Percentiles rank a stretch among this genome's conserved stretches.
These are phyloP conservation scores for Cystobasidium slooffiae DNA, from an alignment of 1,284 basidiomycete genomes.

Conservation along the genomic window DNA sequence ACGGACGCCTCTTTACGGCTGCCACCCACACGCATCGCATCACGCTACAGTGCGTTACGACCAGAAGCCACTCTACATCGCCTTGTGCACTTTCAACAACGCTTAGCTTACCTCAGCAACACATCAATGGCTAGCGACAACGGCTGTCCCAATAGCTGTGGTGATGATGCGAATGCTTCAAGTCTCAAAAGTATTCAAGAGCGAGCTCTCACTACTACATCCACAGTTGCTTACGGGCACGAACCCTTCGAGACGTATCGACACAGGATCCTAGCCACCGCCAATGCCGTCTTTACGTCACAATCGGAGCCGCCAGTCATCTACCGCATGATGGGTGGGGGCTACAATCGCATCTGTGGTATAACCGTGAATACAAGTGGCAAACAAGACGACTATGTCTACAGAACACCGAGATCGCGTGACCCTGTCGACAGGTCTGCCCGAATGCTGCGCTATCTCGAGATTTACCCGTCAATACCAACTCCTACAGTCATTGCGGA, in stretches of 20 bases:
- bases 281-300: neutral
- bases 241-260: slow-evolving; percentile 8
- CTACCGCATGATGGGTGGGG: neutral
- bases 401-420: neutral
- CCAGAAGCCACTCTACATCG: no score
- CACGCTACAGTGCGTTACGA: no score
- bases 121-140: no score
- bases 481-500: neutral
- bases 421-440: neutral
- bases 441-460: neutral
- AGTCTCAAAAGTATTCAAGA: no score
- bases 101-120: no score
- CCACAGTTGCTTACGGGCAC: neutral
- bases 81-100: no score
- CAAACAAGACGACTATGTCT: neutral
- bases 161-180: no score
- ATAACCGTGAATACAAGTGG: neutral
- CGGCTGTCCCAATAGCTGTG: no score
- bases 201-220: no score
- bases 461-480: neutral
- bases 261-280: neutral
- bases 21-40: no score
- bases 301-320: neutral
- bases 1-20: no score
- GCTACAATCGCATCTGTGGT: neutral